A percentile compares a stretch with the other conserved stretches of the same genome.
phyloP scores from a whole-genome alignment of 2,329 filamentous ascomycete genomes.

The Fusarium nygamai region DNA sequence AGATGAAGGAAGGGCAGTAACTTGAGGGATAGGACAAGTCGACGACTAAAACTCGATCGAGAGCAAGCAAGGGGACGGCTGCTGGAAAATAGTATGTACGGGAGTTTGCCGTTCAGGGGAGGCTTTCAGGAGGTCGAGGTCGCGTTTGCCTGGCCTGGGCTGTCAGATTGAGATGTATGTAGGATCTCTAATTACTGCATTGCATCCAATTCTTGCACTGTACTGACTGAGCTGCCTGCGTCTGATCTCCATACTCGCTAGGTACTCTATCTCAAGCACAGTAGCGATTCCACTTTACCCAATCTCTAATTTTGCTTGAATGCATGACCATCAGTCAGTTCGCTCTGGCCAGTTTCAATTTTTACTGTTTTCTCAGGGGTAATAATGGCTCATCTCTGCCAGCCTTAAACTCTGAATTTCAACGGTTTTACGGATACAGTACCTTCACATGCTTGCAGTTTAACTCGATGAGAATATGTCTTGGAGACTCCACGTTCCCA shows the following conservation, averaged over 20 bases:
- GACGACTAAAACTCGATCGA: slow-evolving; percentile 28
- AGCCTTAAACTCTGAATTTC: slow-evolving; percentile 14
- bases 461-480: slow-evolving; percentile 24
- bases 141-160: slow-evolving; percentile 19
- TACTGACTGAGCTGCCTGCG: background rate
- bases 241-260: slow-evolving; percentile 5
- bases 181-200: slow-evolving; percentile 1
- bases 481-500: slow-evolving; percentile 27
- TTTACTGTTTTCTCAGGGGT: slow-evolving; percentile 22
- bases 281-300: slow-evolving; percentile 10
- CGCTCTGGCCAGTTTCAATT: slow-evolving; percentile 7
- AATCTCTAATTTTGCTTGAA: slow-evolving; percentile 17
- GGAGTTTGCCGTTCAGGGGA: slow-evolving; percentile 27
- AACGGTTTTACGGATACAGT: background rate
- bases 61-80: slow-evolving; percentile 24
- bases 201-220: background rate
- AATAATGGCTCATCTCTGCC: background rate
- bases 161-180: slow-evolving; percentile 20
- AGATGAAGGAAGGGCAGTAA: slow-evolving; percentile 24
- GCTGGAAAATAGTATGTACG: slow-evolving; percentile 39
- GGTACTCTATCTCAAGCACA: background rate
- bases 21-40: slow-evolving; percentile 29
- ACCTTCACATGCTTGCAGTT: slow-evolving; percentile 4
- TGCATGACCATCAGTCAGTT: slow-evolving; percentile 39
- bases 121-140: slow-evolving; percentile 29